Evolutionary conservation across 495 filamentous ascomycete genomes (phyloP).

Genomic region (Melanomma pulvis-pyrius): DNA sequence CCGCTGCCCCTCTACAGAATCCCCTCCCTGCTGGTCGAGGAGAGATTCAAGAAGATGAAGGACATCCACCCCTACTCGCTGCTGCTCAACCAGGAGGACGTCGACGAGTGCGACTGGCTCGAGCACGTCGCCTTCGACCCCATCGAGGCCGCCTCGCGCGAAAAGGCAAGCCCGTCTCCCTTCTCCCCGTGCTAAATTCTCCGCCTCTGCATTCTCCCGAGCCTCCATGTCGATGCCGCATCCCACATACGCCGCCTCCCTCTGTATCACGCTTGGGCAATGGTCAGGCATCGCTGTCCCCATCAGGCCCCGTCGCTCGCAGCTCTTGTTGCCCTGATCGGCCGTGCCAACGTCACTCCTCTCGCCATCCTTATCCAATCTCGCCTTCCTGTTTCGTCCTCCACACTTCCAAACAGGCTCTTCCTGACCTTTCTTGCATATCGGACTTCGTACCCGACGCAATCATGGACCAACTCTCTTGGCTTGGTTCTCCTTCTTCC

Average conservation of each 20-base stretch:
- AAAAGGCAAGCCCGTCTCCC: constrained; percentile 66
- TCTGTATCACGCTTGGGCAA: constrained; percentile 12
- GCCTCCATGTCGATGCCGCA: neutral
- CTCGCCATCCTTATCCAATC: neutral
- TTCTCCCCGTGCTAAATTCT: neutral
- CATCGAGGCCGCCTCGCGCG: constrained; percentile 69
- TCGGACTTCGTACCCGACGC: neutral
- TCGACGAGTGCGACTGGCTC: constrained; percentile 74
- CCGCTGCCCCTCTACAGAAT: constrained; percentile 22
- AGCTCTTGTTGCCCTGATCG: constrained; percentile 13
- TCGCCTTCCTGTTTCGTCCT: constrained; percentile 1
- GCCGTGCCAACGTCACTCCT: neutral
- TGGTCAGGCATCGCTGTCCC: constrained; percentile 2
- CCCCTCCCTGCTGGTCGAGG: constrained; percentile 20
- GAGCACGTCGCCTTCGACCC: constrained; percentile 76
- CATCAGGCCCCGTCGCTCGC: neutral
- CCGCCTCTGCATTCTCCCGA: neutral
- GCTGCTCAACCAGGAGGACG: constrained; percentile 69
- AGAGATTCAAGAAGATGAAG: constrained; percentile 31
- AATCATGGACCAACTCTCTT: neutral
- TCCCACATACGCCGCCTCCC: neutral
- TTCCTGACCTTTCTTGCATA: neutral
- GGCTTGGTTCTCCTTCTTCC: neutral
- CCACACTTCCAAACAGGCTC: too few species aligned
- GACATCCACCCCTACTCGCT: constrained; percentile 68